phyloP scores from a whole-genome alignment of 2,329 filamentous ascomycete genomes.

The Byssothecium circinans region DNA sequence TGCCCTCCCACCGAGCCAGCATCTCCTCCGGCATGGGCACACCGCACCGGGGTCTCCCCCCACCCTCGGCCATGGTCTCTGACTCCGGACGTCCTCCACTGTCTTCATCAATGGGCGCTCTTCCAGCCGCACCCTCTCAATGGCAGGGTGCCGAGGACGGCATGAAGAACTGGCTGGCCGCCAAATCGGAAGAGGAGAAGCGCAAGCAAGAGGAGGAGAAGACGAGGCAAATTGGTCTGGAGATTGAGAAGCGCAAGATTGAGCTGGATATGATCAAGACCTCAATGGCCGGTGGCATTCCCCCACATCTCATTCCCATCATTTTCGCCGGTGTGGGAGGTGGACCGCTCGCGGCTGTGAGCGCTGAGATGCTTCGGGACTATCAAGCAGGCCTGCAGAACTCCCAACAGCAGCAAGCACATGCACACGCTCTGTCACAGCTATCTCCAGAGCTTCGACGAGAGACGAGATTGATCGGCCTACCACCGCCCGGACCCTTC shows the following conservation, averaged over 20 bases:
- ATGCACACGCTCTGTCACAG: constrained; percentile 45
- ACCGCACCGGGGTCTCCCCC: constrained; percentile 57
- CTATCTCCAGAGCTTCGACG: constrained; percentile 46
- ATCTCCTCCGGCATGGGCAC: constrained; percentile 51
- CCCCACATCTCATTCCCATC: constrained; percentile 55
- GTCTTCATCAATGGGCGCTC: constrained; percentile 42
- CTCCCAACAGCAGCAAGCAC: constrained; percentile 47
- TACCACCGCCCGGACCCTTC: constrained; percentile 36
- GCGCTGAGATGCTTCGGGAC: constrained; percentile 55
- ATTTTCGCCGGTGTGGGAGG: constrained; percentile 58
- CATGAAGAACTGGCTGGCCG: constrained; percentile 55
- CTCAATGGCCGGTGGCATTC: constrained; percentile 55
- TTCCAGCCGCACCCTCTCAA: constrained; percentile 50
- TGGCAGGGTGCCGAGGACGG: constrained; percentile 56
- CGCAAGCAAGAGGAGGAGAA: constrained; percentile 58
- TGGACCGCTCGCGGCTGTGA: constrained; percentile 51
- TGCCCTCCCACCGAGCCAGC: constrained; percentile 47
- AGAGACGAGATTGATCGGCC: constrained; percentile 48
- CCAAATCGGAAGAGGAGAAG: constrained; percentile 57
- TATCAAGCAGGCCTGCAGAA: constrained; percentile 51
- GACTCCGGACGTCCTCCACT: constrained; percentile 46
- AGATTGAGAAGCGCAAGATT: constrained; percentile 55
- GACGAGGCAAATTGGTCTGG: constrained; percentile 53
- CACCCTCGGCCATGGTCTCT: constrained; percentile 55
- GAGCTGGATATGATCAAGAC: constrained; percentile 57